phyloP scores from a whole-genome alignment of 192 early-diverging fungal species.

The Backusella tarrabulga region DNA sequence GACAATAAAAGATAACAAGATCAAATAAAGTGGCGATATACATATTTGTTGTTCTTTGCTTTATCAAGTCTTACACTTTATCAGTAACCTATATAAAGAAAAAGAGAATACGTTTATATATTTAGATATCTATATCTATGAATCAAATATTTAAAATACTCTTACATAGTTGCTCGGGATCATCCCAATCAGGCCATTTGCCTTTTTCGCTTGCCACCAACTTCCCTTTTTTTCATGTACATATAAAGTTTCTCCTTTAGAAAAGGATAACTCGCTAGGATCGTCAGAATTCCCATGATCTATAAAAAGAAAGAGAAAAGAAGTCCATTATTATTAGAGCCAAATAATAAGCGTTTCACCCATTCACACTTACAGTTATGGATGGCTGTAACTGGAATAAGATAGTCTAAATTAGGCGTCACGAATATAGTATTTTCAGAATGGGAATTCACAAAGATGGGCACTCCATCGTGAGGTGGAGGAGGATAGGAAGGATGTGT shows the following conservation, averaged over 20 bases:
- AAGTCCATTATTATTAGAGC: constrained; percentile 33
- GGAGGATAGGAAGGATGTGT: not conserved
- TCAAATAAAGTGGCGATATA: not conserved
- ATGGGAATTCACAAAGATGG: not conserved
- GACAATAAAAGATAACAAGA: not conserved
- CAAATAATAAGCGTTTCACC: constrained; percentile 49
- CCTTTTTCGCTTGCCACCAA: constrained; percentile 94
- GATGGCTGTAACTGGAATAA: constrained; percentile 49
- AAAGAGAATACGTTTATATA: not conserved
- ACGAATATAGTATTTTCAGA: not conserved
- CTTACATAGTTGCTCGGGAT: constrained; percentile 83
- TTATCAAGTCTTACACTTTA: not conserved
- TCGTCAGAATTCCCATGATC: constrained; percentile 89
- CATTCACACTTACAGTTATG: constrained; percentile 15
- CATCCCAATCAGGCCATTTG: constrained; percentile 82
- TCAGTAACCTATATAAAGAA: not conserved
- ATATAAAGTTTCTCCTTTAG: constrained; percentile 85
- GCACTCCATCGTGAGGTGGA: not conserved
- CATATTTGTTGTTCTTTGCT: not conserved
- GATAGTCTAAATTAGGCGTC: constrained; percentile 38
- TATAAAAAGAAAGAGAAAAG: constrained; percentile 9
- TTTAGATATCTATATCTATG: not conserved
- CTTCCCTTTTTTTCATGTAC: constrained; percentile 91
- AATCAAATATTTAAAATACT: not conserved
- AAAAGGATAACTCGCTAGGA: constrained; percentile 88